Evolutionary conservation across 169 alveolate species (phyloP).

Genomic region (Plasmodium gallinaceum): DNA sequence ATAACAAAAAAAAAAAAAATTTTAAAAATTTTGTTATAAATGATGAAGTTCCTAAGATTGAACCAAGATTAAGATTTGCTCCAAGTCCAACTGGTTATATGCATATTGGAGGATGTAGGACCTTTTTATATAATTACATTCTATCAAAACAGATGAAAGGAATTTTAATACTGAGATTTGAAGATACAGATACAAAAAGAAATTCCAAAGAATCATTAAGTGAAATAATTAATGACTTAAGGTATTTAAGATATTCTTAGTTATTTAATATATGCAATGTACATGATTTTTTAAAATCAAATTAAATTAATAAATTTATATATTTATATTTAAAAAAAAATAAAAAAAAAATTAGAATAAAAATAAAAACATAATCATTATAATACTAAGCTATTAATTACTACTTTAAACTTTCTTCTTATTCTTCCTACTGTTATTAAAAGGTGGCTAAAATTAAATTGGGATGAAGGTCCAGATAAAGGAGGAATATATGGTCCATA

Average conservation of each 20-base stretch:
- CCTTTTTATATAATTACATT: slow-evolving; percentile 87
- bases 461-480: slow-evolving; percentile 88
- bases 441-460: slow-evolving; percentile 87
- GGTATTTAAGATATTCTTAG: slow-evolving; percentile 67
- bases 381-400: neutral
- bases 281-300: neutral
- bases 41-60: slow-evolving; percentile 1
- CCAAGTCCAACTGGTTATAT: slow-evolving; percentile 89
- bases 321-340: too few species aligned
- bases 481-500: slow-evolving; percentile 85
- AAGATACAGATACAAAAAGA: slow-evolving; percentile 87
- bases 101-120: slow-evolving; percentile 88
- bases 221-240: slow-evolving; percentile 81
- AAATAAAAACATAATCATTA: too few species aligned
- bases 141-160: slow-evolving; percentile 80
- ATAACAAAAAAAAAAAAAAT: slow-evolving; percentile 16
- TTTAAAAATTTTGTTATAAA: neutral
- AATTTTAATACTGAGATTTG: slow-evolving; percentile 83
- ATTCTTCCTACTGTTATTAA: neutral
- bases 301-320: too few species aligned
- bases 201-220: slow-evolving; percentile 57
- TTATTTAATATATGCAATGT: neutral
- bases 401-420: neutral
- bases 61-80: slow-evolving; percentile 78
- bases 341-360: too few species aligned